Evolutionary conservation across 345 rosid species (phyloP), one percentile per base, ranked within the genome.

Genomic region (Brassica cretica): DNA sequence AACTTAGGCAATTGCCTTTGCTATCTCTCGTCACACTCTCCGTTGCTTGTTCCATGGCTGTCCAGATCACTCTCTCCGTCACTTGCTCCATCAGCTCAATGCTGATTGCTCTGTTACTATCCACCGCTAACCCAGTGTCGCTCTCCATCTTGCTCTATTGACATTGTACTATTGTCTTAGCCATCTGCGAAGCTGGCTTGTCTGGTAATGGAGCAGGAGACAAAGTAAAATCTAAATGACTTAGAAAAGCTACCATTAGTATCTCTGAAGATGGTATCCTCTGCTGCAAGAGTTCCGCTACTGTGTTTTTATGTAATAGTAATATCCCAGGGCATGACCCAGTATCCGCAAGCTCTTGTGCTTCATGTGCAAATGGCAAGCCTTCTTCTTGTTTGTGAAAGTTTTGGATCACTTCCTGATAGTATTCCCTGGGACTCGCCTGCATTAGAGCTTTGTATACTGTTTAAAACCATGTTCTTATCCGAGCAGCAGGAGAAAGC

Each of bases 391-490:
- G 84, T 78, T 14, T 74, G 85, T 62, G 76, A 79, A 69, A 81
- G 77, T 70, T 82, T 84, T 59, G 85, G 86, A 69, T 87, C 88
- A n/a, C 76, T 77, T 51, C 83, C 94, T 41, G 88, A 85, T 5
- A 72, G 51, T 68, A 73, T 77, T 85, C 82, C 82, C 66, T 68
- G 82, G 91, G 85, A 81, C 88, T 87, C 11, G 56, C 81, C 90
- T 77, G 91, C 98, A 46, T 83, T 82, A 37, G 97, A 94, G 81
- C 98, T 90, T 79, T 92, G 94, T 5, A 89, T 88, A 80, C 95
- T 89, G 29, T 32, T 32, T 32, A 32, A 32, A 32, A 32, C 35
- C 35, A 32, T 32, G 35, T 32, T 32, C 35, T 32, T 32, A 32
- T 32, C 35, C 35, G 4, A 32, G 35, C 41, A 35, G 41, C 41